These are phyloP conservation scores for Triadica sebifera DNA, from an alignment of 345 rosid species.

Conservation along the genomic window DNA sequence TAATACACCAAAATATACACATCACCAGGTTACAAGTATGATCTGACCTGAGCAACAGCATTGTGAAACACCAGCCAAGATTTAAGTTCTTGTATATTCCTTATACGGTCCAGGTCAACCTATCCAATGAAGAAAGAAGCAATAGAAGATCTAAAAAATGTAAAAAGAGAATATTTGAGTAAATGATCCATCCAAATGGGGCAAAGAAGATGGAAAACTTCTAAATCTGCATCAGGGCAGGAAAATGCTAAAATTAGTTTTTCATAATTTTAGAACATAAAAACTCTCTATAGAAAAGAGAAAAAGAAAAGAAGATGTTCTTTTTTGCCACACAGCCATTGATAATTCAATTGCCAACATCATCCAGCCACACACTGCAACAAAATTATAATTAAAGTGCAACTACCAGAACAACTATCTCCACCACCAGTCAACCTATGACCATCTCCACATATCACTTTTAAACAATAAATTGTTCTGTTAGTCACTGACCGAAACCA, in stretches of 20 bases:
- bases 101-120: conserved; percentile 84
- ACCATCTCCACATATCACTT: neutral
- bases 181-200: neutral
- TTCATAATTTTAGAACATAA: neutral
- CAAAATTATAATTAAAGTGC: neutral
- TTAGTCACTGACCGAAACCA: neutral
- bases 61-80: conserved; percentile 99
- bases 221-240: neutral
- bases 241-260: neutral
- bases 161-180: conserved; percentile 12
- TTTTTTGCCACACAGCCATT: neutral
- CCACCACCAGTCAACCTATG: neutral
- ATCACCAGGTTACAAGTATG: neutral
- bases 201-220: neutral
- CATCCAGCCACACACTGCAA: neutral
- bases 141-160: conserved; percentile 11
- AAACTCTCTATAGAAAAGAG: neutral
- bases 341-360: neutral
- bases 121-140: conserved; percentile 37
- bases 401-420: neutral
- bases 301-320: neutral
- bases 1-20: neutral
- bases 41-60: conserved; percentile 92
- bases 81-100: conserved; percentile 90
- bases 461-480: neutral